Conservation (phyloP, 176 grass and related monocot genomes). For the Oryza glaberrima region DNA sequence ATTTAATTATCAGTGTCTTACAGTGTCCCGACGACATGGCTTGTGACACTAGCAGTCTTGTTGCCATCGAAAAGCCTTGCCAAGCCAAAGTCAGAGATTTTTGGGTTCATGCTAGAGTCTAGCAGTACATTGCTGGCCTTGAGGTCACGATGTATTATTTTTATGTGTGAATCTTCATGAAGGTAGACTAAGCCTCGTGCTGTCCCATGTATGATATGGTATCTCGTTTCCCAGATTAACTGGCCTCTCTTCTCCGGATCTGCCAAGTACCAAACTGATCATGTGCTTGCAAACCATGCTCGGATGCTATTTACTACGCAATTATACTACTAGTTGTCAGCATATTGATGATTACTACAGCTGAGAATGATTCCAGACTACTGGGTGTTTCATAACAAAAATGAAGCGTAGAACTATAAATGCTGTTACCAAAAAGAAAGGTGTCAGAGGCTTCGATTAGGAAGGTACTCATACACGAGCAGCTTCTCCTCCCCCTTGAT, state of each 20-base stretch:
- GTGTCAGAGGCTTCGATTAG: conserved; percentile 51
- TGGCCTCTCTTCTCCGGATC: conserved; percentile 21
- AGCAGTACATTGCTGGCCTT: conserved; percentile 36
- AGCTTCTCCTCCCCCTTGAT: conserved; percentile 44
- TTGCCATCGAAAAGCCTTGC: conserved; percentile 33
- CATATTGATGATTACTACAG: background rate
- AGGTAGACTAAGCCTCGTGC: conserved; percentile 38
- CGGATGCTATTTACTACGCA: background rate
- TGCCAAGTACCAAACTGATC: background rate
- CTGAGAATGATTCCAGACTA: too few species aligned
- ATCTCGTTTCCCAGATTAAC: conserved; percentile 39
- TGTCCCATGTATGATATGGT: conserved; percentile 31
- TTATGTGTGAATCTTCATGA: conserved; percentile 40
- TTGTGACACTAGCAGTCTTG: conserved; percentile 29
- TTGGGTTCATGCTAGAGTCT: conserved; percentile 38
- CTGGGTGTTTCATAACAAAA: too few species aligned
- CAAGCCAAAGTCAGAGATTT: conserved; percentile 53
- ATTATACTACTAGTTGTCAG: background rate
- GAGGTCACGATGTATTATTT: conserved; percentile 28
- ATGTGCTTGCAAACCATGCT: background rate
- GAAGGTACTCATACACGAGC: conserved; percentile 51
- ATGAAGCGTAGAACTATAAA: too few species aligned
- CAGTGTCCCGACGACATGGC: conserved; percentile 47
- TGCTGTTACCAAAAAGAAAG: conserved; percentile 43
- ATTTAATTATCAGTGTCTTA: too few species aligned